Evolutionary conservation across 176 grass and related monocot species (phyloP).

Genomic region (Triticum urartu): DNA sequence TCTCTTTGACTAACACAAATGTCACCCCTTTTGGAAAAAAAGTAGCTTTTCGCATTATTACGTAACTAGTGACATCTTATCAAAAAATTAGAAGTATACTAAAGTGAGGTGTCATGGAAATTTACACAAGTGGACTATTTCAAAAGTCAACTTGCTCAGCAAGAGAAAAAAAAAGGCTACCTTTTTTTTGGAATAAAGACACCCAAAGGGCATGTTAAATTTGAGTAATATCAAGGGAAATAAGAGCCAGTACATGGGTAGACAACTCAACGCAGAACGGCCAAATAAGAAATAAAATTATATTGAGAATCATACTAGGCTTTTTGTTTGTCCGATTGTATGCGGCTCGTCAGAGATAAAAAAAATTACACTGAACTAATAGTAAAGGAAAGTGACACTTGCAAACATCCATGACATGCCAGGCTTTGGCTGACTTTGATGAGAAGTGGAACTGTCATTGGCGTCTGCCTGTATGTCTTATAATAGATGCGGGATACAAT

Average conservation of each 20-base stretch:
- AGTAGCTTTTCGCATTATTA: neutral
- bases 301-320: neutral
- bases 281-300: neutral
- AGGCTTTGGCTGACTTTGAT: neutral
- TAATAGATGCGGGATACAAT: too few relatives aligned
- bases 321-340: neutral
- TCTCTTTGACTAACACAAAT: too few relatives aligned
- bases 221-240: neutral
- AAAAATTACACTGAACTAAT: neutral
- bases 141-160: neutral
- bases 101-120: too few relatives aligned
- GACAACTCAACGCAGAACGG: neutral
- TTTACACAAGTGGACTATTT: too few relatives aligned
- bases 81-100: too few relatives aligned
- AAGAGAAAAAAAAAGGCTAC: neutral
- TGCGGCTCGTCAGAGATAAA: neutral
- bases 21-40: neutral
- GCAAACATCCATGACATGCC: neutral
- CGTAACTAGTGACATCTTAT: too few relatives aligned
- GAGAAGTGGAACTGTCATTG: too few relatives aligned
- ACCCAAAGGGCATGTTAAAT: neutral
- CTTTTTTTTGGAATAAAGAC: neutral
- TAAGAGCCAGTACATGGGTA: neutral
- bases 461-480: too few relatives aligned
- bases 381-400: neutral